These are phyloP conservation scores for Hyphochytrium catenoides DNA, from an alignment of 352 stramenopile species.

Conservation along the genomic window DNA sequence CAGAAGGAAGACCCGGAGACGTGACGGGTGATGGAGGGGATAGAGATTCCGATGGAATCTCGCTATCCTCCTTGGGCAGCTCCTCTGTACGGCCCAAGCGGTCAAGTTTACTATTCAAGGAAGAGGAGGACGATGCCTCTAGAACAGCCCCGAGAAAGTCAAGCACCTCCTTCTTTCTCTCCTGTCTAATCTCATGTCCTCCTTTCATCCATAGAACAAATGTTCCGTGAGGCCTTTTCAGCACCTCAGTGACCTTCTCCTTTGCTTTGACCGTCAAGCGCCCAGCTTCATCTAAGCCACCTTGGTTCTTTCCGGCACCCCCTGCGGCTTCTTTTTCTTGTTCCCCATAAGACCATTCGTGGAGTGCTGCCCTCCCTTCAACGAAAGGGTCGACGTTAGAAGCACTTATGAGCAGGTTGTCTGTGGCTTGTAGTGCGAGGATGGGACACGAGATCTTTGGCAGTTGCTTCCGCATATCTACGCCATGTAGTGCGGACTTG, in stretches of 20 bases:
- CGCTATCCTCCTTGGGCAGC: no score
- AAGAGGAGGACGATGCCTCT: no score
- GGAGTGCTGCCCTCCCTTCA: constrained; percentile 30
- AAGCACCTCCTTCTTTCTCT: constrained; percentile 46
- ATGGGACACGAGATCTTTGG: constrained; percentile 30
- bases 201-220: constrained; percentile 67
- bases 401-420: constrained; percentile 58
- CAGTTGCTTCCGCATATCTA: constrained; percentile 29
- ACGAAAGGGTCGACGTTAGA: constrained; percentile 72
- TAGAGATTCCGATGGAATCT: no score
- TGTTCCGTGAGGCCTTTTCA: constrained; percentile 20
- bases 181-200: constrained; percentile 62
- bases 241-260: constrained; percentile 20
- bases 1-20: no score
- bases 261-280: constrained; percentile 20
- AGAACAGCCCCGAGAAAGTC: constrained; percentile 62
- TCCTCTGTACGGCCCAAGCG: not conserved
- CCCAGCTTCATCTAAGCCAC: no score
- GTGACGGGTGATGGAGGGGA: no score
- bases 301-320: no score
- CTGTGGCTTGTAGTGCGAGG: constrained; percentile 60
- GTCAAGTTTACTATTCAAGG: not conserved
- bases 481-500: constrained; percentile 39
- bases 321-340: no score
- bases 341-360: no score